A percentile compares a stretch with the other conserved stretches of the same genome.
Evolutionary conservation across 768 basidiomycete species (phyloP).

Genomic region (Trametes cingulata): DNA sequence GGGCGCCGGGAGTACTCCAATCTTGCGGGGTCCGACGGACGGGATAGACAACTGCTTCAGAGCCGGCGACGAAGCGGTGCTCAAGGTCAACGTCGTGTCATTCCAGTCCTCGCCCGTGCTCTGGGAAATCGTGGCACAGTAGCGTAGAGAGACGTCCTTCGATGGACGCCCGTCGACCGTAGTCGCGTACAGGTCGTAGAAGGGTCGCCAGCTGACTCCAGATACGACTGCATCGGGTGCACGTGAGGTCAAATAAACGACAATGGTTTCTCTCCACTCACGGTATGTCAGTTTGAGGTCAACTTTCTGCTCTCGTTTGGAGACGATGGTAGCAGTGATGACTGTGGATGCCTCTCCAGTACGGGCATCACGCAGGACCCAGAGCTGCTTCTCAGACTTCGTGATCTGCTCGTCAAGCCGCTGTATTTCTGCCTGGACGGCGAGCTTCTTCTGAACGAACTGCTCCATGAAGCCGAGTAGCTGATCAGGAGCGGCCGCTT

Average conservation of each 20-base stretch:
- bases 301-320: constrained; percentile 20
- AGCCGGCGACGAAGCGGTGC: constrained; percentile 48
- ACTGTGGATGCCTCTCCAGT: constrained; percentile 7
- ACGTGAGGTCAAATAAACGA: neutral
- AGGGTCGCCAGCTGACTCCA: constrained; percentile 51
- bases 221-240: constrained; percentile 44
- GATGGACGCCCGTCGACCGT: constrained; percentile 44
- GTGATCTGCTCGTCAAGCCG: constrained; percentile 44
- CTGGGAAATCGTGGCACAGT: constrained; percentile 55
- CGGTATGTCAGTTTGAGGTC: constrained; percentile 53
- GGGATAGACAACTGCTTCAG: constrained; percentile 24
- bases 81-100: constrained; percentile 49
- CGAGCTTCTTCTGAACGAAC: constrained; percentile 41
- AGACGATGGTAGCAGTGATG: constrained; percentile 3
- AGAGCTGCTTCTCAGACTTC: constrained; percentile 17
- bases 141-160: constrained; percentile 48
- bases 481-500: constrained; percentile 20
- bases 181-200: constrained; percentile 61
- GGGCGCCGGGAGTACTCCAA: neutral
- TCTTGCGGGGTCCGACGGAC: neutral
- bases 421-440: constrained; percentile 37
- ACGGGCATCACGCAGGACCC: neutral
- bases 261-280: neutral
- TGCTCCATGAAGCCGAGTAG: constrained; percentile 44
- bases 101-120: constrained; percentile 64